phyloP scores from a whole-genome alignment of 305 asterid genomes.

The Fraxinus ornus region DNA sequence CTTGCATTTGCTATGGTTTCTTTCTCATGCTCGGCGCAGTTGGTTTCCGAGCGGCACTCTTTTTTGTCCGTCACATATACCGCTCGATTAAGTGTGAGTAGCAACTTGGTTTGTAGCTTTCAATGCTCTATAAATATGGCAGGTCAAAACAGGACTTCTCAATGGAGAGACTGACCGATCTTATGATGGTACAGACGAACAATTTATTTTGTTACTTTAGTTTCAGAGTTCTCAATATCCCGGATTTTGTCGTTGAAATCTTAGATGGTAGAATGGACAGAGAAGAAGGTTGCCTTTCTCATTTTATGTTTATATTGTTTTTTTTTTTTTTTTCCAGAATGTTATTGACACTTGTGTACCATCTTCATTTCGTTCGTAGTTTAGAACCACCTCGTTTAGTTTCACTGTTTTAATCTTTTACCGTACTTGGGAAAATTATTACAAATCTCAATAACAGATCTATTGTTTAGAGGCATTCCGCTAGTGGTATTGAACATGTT shows the following conservation, averaged over 20 bases:
- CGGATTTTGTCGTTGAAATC: background rate
- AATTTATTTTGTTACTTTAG: background rate
- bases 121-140: background rate
- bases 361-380: background rate
- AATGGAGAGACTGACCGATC: background rate
- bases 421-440: background rate
- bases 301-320: background rate
- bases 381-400: background rate
- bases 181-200: background rate
- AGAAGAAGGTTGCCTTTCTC: background rate
- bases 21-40: constrained; percentile 81
- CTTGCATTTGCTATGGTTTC: constrained; percentile 71
- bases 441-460: background rate
- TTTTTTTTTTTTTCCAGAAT: background rate
- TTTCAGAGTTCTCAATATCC: background rate
- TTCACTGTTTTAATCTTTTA: background rate
- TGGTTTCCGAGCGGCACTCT: constrained; percentile 72
- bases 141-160: background rate
- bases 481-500: background rate
- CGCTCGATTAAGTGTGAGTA: constrained; percentile 65
- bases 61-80: constrained; percentile 71
- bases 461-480: background rate
- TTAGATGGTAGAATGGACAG: background rate
- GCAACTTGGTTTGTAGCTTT: constrained; percentile 26
- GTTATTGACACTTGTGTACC: background rate